Conservation (phyloP, 2,329 filamentous ascomycete species). For the Botrytis fabae region DNA sequence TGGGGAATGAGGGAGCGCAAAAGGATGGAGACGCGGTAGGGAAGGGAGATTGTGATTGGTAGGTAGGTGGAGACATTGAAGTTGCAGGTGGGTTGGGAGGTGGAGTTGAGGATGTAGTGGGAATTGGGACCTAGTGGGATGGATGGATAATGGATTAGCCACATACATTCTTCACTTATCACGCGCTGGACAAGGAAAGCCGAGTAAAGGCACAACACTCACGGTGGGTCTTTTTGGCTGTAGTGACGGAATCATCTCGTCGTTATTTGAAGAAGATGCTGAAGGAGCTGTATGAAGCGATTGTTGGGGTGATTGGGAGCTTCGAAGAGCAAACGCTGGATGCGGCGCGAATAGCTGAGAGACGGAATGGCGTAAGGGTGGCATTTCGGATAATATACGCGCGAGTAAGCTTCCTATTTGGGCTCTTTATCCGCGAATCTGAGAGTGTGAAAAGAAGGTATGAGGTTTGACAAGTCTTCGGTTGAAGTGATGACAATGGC, state of each 20-base stretch:
- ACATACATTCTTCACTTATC: not conserved
- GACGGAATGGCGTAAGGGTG: conserved; percentile 27
- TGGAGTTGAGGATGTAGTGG: conserved; percentile 13
- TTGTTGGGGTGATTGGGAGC: not conserved
- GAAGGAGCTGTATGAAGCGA: not conserved
- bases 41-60: conserved; percentile 4
- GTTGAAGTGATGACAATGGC: not conserved
- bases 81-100: conserved; percentile 4
- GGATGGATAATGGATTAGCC: not conserved
- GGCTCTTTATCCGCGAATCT: not conserved
- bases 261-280: too few species aligned
- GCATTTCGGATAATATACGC: not conserved
- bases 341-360: conserved; percentile 32
- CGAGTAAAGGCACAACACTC: not conserved
- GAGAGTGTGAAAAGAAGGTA: not conserved
- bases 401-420: not conserved
- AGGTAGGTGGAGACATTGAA: conserved; percentile 3
- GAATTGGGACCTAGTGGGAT: conserved; percentile 4
- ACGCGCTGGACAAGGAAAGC: not conserved
- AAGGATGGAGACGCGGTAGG: conserved; percentile 13
- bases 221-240: conserved; percentile 31
- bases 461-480: not conserved
- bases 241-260: conserved; percentile 9
- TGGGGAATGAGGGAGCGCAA: not conserved
- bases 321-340: conserved; percentile 16